Base-by-base conservation (phyloP, 2,329 filamentous ascomycete genomes). In the Bipolaris oryzae region DNA sequence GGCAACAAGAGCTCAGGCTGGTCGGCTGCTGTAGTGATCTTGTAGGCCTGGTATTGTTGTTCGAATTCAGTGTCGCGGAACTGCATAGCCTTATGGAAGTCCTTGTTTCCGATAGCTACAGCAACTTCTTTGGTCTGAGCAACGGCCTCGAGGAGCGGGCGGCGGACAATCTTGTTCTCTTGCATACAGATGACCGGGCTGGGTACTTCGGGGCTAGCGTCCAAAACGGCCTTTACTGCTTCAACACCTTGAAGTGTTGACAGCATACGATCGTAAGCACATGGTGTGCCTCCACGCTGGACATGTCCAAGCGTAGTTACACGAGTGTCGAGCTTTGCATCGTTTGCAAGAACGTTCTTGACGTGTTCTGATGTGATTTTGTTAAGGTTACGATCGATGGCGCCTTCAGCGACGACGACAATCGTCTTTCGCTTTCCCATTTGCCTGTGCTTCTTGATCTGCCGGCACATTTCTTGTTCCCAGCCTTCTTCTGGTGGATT, bases 361-460 rank as follows among this genome's bases (percentile, higher is more conserved):
- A 99, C 90, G 78, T 89, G 89, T 16, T 83, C 80, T 9, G 92
- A 87, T 0, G 87, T 87, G 70, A 99, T 96, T 77, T 91, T 94
- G 73, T 89, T 90, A 56, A 96, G 86, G 50, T 94, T 80, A 62
- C 85, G 84, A 43, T 75, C 73, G n/a, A 73, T 71, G 39, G 95
- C 95, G 65, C 95, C 95, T 79, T 99, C 95, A 50, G 95, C 95
- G 50, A 99, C 90, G 69, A 99, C 96, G 70, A 99, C 94, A 69
- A 98, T 98, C 1, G 95, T 98, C 82, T 96, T 96, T 70, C 95
- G 87, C 84, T 98, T 99, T 72, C 95, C 95, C 72, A 92, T 84
- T 60, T 84, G 82, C 64, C 95, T 89, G 79, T 98, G 95, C 88
- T 95, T 74, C 61, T 68, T 61, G 52, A 64, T 56, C 57, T 69